Base-by-base conservation (phyloP, 1,284 basidiomycete genomes). In the Ceratobasidium theobromae region DNA sequence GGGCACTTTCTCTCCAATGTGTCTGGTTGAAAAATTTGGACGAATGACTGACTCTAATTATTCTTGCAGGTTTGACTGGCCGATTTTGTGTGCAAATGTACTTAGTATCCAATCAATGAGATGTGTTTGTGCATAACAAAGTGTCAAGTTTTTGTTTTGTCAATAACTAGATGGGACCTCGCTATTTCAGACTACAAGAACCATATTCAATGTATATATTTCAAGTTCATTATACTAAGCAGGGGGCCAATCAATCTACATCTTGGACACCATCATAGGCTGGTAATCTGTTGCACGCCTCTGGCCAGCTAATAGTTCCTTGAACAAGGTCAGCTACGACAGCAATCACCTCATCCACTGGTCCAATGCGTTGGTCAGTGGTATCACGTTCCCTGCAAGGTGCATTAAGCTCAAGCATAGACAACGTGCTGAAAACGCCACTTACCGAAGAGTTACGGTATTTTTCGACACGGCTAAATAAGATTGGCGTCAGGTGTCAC, bases 261-360 rank as follows among this genome's bases (percentile, higher is more conserved):
- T 89, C 93, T 78, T 98, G 96, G 65, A 93, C 89, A 65, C 95
- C 95, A 73, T 91, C 91, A 78, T 98, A 98, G 21, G 81, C 84
- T 33, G 89, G 85, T 73, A 98, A 79, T 65, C 84, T 79, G 72
- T 79, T 74, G 75, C 86, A 87, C 2, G 94, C 96, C 70, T 86
- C 86, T 16, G 81, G 75, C 95, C 95, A 98, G 70, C 86, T 82
- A 65, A 91, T 80, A 16, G 75, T 81, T 46, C 90, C 91, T 71
- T 87, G 79, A 33, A 91, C 87, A 62, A 95, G 83, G 46, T 88
- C 87, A 53, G 82, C 84, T 69, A 98, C 87, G 55, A 90, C 86
- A 53, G 80, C 80, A 72, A 98, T 87, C 65, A 98, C 96, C 60
- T 94, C 86, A 78, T 98, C 95, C 71, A 97, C 87, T 62, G 83